Evolutionary conservation across 2,329 filamentous ascomycete genomes (phyloP), one percentile per base, ranked within the genome.

Genomic region (Alternaria arborescens): DNA sequence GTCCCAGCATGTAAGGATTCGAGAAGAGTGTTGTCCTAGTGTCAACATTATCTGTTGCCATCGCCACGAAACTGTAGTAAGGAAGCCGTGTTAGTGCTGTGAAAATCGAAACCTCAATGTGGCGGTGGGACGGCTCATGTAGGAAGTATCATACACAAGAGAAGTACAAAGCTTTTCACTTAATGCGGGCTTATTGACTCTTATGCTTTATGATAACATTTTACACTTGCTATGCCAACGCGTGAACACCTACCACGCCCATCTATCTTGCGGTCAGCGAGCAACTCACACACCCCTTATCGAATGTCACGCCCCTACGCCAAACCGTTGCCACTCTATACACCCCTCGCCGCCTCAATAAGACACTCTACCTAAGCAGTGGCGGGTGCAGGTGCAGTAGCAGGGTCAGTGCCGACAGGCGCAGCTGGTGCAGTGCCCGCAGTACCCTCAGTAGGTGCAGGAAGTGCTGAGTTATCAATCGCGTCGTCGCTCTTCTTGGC

Each of bases 311-410:
- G 32, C 55, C 47, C 48, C 47, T 57, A 57, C 54, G 46, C 54
- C 54, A 26, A 20, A 50, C 32, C 18, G 24, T 34, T 55, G 26
- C 26, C 44, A 36, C 11, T 44, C 20, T 48, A 55, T 43, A 20
- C 32, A 34, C 20, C 18, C 42, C 40, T 47, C n/a, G 24, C 20
- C 34, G 36, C 24, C 26, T 18, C 3, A 16, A 40, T 10, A 20
- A n/a, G 14, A 10, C 30, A 18, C n/a, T 40, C 38, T 20, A 5
- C 46, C 48, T 60, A 55, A 8, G 61, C 62, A 26, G 90, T 90
- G 22, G 51, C 60, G 16, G 61, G 63, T 8, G 64, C 59, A 28
- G 57, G 61, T n/a, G 60, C 64, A 24, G 52, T 54, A n/a, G 59
- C 61, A 42, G 64, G 65, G 11, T 67, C 65, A 30, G 55, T 54